Percentiles rank a stretch among this genome's conserved stretches.
These are phyloP conservation scores for Rusavskia elegans DNA, from an alignment of 495 filamentous ascomycete genomes.

Conservation along the genomic window DNA sequence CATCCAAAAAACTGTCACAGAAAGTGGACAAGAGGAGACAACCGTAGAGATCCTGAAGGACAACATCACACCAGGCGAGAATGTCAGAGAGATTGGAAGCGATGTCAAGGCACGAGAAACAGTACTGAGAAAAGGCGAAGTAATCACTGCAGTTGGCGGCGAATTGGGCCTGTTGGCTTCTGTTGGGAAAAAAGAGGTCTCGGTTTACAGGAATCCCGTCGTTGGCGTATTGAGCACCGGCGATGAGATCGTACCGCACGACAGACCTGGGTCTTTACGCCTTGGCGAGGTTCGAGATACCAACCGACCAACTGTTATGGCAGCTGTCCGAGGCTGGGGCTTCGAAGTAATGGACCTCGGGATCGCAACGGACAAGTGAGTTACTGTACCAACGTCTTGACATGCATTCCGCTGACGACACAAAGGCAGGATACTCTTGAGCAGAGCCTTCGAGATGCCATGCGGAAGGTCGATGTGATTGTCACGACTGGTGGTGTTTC, in stretches of 20 bases:
- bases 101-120: slow-evolving; percentile 54
- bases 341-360: slow-evolving; percentile 75
- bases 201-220: slow-evolving; percentile 57
- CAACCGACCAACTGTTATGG: slow-evolving; percentile 73
- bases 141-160: slow-evolving; percentile 70
- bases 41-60: slow-evolving; percentile 71
- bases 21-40: slow-evolving; percentile 70
- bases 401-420: neutral
- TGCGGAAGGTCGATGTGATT: slow-evolving; percentile 62
- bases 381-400: neutral
- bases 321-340: slow-evolving; percentile 57
- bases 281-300: slow-evolving; percentile 85
- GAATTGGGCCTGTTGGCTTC: slow-evolving; percentile 82
- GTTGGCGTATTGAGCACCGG: slow-evolving; percentile 88
- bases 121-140: slow-evolving; percentile 59
- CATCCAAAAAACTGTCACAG: slow-evolving; percentile 38
- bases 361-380: slow-evolving; percentile 62
- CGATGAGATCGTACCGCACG: slow-evolving; percentile 77
- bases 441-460: slow-evolving; percentile 51
- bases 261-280: slow-evolving; percentile 42
- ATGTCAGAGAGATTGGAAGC: slow-evolving; percentile 81
- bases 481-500: slow-evolving; percentile 92
- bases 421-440: slow-evolving; percentile 53
- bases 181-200: slow-evolving; percentile 60
- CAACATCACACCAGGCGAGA: slow-evolving; percentile 62